Evolutionary conservation across 768 basidiomycete species (phyloP), one percentile per base, ranked within the genome.

Genomic region (Xerocomus brunneocitrinus): DNA sequence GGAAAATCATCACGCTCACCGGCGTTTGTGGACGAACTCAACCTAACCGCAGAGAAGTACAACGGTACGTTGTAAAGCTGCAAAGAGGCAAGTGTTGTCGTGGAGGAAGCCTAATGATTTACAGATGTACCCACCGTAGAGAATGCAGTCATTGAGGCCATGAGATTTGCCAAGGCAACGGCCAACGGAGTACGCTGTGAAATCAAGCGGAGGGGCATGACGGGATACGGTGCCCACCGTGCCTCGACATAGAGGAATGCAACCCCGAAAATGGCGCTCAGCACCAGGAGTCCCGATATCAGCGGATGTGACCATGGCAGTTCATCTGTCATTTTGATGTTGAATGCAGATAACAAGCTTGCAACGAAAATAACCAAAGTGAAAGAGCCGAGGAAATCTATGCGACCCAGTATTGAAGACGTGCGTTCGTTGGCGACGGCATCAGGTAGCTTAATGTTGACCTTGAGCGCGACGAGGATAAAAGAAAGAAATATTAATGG

Each of bases 51-150:
- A 54, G 87, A 83, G 65, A 93, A 95, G 73, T 89, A 95, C 80
- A 95, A 69, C 6, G 93, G 92, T 27, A 90, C 77, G 66, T 91
- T 94, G 69, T 94, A 95, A 22, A 97, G 76, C 91, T 79, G 55
- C 42, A 61, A 36, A 57, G 31, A 32, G 31, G 24, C 24, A 49
- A 45, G 16, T 1, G n/a, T 56, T 30, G 62, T 52, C 47, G 40
- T 39, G 47, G 39, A 36, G n/a, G 24, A 19, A 38, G 30, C 22
- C 5, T 16, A 6, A 28, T 42, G 30, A 24, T 39, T 36, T 49
- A 53, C 50, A 47, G 19, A 27, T 8, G 34, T 39, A 58, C 73
- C 64, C 67, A 84, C 89, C 82, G 83, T 86, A 1, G 89, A 91
- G 67, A 89, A 94, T 35, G 87, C 84, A 22, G 84, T 77, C 71